Base-by-base conservation (phyloP, 805 yeast genomes). In the Kazachstania psychrophila region DNA sequence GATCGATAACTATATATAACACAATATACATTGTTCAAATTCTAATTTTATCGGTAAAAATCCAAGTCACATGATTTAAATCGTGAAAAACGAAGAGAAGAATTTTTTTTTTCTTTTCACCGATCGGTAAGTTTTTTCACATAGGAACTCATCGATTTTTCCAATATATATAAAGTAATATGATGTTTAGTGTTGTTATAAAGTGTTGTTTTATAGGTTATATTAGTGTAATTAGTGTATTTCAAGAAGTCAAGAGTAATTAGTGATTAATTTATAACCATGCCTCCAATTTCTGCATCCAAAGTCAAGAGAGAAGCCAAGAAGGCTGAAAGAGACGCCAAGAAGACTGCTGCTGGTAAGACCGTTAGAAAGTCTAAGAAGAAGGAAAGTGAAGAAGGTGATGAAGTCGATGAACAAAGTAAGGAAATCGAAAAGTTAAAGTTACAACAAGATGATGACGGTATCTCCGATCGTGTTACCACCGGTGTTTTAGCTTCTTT, bases 281-380 rank as follows among this genome's bases (percentile, higher is more conserved):
- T 60, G 64, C 63, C 64, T 35, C 64, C 64, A 53, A 73, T 78
- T 48, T 89, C 97, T 39, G 78, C 96, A 48, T 87, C 96, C 15
- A 89, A 89, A 65, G 97, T 97, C 46, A 92, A 89, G 70, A 85
- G 98, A 79, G 96, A 89, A 48, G 95, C 95, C 48, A 60, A 60
- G 46, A 92, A 92, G 64, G 97, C 96, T 49, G 94, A 89, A 70
- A 85, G 97, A 79, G 96, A 88, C 45, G 95, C 94, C 51, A 89
- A 88, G 69, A 86, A 87, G 65, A 85, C 82, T 51, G 94, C 85
- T 42, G 84, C 83, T 51, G 88, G 87, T 56, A 69, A 76, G 54
- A 48, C 59, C 24, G 50, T 56, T 13, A 49, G 60, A 36, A 65
- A 72, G 44, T 68, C 75, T 66, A 58, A 56, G 60, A 51, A 47